These are phyloP conservation scores for Aspergillus sp. DNA, from an alignment of 2,329 filamentous ascomycete species.

Conservation along the genomic window DNA sequence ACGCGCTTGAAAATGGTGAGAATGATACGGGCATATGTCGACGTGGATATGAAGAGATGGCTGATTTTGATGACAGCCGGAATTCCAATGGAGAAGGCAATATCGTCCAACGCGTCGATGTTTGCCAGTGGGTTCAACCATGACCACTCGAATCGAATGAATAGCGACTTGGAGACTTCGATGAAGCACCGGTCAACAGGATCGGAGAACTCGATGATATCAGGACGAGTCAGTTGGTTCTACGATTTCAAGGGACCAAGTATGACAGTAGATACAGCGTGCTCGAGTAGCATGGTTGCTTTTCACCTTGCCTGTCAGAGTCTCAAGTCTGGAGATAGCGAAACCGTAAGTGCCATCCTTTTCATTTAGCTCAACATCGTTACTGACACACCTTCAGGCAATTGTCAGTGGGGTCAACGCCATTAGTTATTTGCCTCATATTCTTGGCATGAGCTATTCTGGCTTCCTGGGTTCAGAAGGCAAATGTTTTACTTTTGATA, in stretches of 20 bases:
- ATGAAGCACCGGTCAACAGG: slow-evolving; percentile 17
- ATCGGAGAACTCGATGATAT: slow-evolving; percentile 14
- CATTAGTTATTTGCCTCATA: slow-evolving; percentile 29
- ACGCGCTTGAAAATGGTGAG: slow-evolving; percentile 21
- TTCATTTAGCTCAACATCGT: not conserved
- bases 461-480: slow-evolving; percentile 21
- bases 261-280: slow-evolving; percentile 24
- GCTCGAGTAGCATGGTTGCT: slow-evolving; percentile 21
- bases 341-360: slow-evolving; percentile 12
- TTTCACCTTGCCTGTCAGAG: slow-evolving; percentile 23
- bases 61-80: slow-evolving; percentile 8
- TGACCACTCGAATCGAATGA: slow-evolving; percentile 18
- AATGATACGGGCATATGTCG: too few relatives aligned
- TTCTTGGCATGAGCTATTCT: slow-evolving; percentile 8
- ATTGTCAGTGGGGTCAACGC: slow-evolving; percentile 31
- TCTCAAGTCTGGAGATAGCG: slow-evolving; percentile 18
- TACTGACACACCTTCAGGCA: not conserved
- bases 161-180: slow-evolving; percentile 16
- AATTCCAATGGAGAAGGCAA: slow-evolving; percentile 19
- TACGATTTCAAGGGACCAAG: slow-evolving; percentile 25
- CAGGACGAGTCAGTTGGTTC: slow-evolving; percentile 25
- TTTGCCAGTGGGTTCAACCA: slow-evolving; percentile 16
- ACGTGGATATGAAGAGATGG: too few relatives aligned
- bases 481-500: slow-evolving; percentile 22
- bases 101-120: slow-evolving; percentile 16